These are phyloP conservation scores for Fusarium tanahbumbuense DNA, from an alignment of 2,329 filamentous ascomycete genomes.

Conservation along the genomic window DNA sequence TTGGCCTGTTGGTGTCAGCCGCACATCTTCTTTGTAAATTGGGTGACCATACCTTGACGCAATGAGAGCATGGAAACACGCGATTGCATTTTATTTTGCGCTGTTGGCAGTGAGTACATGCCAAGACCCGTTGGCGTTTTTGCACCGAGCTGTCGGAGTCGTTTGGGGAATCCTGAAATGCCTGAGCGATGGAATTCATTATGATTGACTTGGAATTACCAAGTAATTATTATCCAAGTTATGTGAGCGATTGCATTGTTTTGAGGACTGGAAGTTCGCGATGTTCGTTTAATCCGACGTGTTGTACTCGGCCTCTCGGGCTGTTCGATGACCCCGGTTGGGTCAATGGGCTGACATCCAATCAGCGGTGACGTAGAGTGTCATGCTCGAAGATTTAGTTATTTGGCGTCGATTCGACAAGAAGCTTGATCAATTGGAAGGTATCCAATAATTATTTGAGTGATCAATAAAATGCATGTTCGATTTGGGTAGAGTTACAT, in stretches of 20 bases:
- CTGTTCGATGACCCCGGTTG: conserved; percentile 11
- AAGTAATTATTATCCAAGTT: not conserved
- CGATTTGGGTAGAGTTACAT: no score
- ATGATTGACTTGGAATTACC: rapidly evolving
- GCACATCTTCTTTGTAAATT: rapidly evolving
- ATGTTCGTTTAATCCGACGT: not conserved
- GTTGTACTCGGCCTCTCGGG: conserved; percentile 26
- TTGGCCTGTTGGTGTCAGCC: not conserved
- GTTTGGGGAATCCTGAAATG: conserved; percentile 8
- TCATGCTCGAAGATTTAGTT: not conserved
- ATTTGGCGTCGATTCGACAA: no score
- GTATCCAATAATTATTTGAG: rapidly evolving
- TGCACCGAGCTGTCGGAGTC: conserved; percentile 13
- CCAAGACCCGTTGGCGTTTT: conserved; percentile 9
- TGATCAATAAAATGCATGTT: not conserved
- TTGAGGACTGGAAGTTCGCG: not conserved
- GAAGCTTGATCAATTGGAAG: not conserved
- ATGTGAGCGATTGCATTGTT: not conserved
- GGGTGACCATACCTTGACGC: not conserved
- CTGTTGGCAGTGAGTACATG: conserved; percentile 24
- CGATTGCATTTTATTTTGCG: conserved; percentile 28
- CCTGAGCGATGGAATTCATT: not conserved
- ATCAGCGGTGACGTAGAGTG: not conserved
- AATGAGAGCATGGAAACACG: conserved; percentile 16
- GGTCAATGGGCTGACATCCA: not conserved